Percentiles rank a stretch among this genome's conserved stretches.
These are phyloP conservation scores for Kwoniella heveanensis DNA, from an alignment of 768 basidiomycete species.

Conservation along the genomic window DNA sequence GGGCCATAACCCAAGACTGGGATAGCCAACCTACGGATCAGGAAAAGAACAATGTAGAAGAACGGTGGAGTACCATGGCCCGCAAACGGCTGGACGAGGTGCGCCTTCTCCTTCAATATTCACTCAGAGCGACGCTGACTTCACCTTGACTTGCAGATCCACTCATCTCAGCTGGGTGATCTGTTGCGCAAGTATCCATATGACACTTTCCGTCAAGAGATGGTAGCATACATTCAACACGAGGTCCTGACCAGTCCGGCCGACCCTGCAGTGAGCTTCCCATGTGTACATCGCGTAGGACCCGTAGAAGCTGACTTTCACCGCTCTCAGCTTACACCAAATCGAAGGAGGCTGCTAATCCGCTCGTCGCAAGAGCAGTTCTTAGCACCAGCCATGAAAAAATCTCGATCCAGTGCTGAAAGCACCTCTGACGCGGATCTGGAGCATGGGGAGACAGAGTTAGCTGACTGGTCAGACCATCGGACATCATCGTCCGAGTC, in stretches of 20 bases:
- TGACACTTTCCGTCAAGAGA: constrained; percentile 24
- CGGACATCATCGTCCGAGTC: no score
- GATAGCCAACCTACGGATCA: constrained; percentile 4
- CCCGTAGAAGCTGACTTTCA: background rate
- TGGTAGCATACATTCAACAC: constrained; percentile 27
- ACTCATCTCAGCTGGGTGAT: background rate
- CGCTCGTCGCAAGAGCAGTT: background rate
- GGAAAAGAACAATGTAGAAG: constrained; percentile 19
- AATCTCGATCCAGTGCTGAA: background rate
- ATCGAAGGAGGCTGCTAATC: constrained; percentile 6
- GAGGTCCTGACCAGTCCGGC: constrained; percentile 19
- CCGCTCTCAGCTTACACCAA: constrained; percentile 7
- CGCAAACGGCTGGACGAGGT: constrained; percentile 28
- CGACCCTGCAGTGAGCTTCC: constrained; percentile 8
- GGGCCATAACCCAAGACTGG: constrained; percentile 24
- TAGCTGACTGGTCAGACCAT: constrained; percentile 15
- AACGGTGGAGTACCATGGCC: constrained; percentile 23
- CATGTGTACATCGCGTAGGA: background rate
- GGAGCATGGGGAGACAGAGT: constrained; percentile 1
- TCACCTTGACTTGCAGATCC: constrained; percentile 5
- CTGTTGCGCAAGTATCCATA: constrained; percentile 23
- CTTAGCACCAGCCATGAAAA: background rate
- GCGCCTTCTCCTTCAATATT: background rate
- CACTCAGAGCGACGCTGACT: background rate
- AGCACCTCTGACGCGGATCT: background rate